Conservation (phyloP, 2,329 filamentous ascomycete species). For the Blumeria graminis region DNA sequence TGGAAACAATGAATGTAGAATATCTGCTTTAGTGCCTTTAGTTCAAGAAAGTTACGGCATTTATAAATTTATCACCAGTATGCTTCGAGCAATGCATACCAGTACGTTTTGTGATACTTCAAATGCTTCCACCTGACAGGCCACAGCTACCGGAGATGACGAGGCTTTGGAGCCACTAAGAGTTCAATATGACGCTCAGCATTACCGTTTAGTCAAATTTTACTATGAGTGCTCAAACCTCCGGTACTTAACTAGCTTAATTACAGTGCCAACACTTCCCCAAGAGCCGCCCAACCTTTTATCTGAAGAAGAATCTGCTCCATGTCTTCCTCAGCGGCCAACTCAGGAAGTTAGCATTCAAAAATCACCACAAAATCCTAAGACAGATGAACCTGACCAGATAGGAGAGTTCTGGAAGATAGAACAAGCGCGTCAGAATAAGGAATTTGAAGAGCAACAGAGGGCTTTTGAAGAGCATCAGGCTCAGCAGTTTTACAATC, state of each 20-base stretch:
- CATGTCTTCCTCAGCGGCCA: slow-evolving; percentile 57
- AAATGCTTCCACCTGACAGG: slow-evolving; percentile 1
- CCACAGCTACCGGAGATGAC: slow-evolving; percentile 63
- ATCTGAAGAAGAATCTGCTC: slow-evolving; percentile 60
- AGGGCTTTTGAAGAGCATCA: slow-evolving; percentile 68
- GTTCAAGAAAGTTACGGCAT: slow-evolving; percentile 98
- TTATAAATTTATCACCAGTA: slow-evolving; percentile 99
- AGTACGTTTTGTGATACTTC: slow-evolving; percentile 27
- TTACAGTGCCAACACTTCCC: slow-evolving; percentile 85
- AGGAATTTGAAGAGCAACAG: slow-evolving; percentile 89
- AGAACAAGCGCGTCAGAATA: slow-evolving; percentile 72
- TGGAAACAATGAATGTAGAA: slow-evolving; percentile 87
- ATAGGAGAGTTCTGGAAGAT: slow-evolving; percentile 97
- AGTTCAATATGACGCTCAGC: slow-evolving; percentile 77
- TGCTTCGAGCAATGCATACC: slow-evolving; percentile 93
- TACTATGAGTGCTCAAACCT: slow-evolving; percentile 99
- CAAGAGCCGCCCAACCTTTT: slow-evolving; percentile 82
- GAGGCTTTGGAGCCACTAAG: slow-evolving; percentile 77
- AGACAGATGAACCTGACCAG: slow-evolving; percentile 64
- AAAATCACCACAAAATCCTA: slow-evolving; percentile 42
- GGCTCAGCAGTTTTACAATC: slow-evolving; percentile 53
- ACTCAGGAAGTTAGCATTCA: slow-evolving; percentile 47
- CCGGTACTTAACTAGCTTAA: slow-evolving; percentile 83
- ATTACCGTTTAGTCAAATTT: slow-evolving; percentile 89
- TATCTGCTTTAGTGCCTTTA: slow-evolving; percentile 75